Evolutionary conservation across 2,329 filamentous ascomycete genomes (phyloP).

Genomic region (Colletotrichum musae): DNA sequence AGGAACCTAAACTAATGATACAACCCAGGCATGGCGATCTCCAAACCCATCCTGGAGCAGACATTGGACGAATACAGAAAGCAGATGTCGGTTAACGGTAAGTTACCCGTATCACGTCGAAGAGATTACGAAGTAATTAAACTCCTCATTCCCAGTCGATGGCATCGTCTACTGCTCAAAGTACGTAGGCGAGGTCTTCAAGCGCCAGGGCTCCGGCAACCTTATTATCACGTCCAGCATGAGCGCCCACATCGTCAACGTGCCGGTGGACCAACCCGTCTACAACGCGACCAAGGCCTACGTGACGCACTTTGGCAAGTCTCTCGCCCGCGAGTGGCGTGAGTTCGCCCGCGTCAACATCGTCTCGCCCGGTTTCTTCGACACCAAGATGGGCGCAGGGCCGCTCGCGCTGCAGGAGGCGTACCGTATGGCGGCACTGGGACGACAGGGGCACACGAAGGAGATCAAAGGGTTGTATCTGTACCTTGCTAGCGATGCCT

Average conservation of each 20-base stretch:
- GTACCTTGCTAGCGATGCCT: constrained; percentile 67
- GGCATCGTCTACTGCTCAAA: constrained; percentile 62
- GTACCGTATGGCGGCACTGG: constrained; percentile 64
- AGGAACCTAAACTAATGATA: background rate
- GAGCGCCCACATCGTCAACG: constrained; percentile 65
- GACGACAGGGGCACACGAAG: constrained; percentile 74
- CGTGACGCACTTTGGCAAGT: constrained; percentile 69
- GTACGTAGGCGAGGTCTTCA: constrained; percentile 59
- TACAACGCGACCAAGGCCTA: constrained; percentile 72
- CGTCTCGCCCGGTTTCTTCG: constrained; percentile 68
- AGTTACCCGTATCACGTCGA: constrained; percentile 27
- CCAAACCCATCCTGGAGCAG: constrained; percentile 69
- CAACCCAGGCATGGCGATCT: constrained; percentile 61
- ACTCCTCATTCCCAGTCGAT: constrained; percentile 52
- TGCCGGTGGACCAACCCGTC: constrained; percentile 57
- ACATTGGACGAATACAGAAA: constrained; percentile 65
- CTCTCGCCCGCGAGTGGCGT: constrained; percentile 69
- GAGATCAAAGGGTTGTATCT: constrained; percentile 74
- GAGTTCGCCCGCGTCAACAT: constrained; percentile 71
- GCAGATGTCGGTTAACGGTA: constrained; percentile 69
- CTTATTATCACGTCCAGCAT: constrained; percentile 68
- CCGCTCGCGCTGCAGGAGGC: constrained; percentile 60
- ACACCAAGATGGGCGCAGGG: constrained; percentile 68
- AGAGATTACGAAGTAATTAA: too few species aligned
- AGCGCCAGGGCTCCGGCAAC: constrained; percentile 60